Conservation (phyloP, 163 green algal genomes). For the Scenedesmus sp. region DNA sequence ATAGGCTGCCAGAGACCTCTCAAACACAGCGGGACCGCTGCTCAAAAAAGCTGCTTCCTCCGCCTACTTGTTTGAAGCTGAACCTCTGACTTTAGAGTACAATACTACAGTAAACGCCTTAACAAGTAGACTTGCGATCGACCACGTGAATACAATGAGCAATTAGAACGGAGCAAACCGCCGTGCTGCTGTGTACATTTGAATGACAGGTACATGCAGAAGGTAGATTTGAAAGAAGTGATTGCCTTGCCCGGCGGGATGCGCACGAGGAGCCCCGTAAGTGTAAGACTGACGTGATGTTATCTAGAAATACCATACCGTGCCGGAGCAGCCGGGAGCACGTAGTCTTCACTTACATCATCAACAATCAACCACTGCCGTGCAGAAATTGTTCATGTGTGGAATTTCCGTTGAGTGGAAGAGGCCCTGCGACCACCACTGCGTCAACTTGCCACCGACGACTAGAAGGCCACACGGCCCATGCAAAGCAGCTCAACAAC, state of each 20-base stretch:
- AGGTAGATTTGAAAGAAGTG: not conserved
- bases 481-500: too few species aligned
- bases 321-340: not conserved
- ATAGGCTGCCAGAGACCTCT: not conserved
- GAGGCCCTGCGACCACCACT: too few species aligned
- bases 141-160: not conserved
- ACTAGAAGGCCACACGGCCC: too few species aligned
- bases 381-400: too few species aligned
- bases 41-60: slow-evolving; percentile 14
- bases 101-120: not conserved
- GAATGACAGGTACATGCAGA: not conserved
- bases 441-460: too few species aligned
- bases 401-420: too few species aligned
- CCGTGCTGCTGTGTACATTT: not conserved
- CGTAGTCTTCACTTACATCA: too few species aligned
- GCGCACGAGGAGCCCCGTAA: not conserved
- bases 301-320: not conserved
- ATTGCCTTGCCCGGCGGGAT: not conserved
- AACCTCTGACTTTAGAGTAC: not conserved
- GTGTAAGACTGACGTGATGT: slow-evolving; percentile 4
- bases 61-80: not conserved
- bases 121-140: not conserved
- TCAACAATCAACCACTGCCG: too few species aligned
- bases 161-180: slow-evolving; percentile 3
- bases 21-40: not conserved